Evolutionary conservation across 208 protist species (phyloP).

Genomic region (Trichomonas tenax): DNA sequence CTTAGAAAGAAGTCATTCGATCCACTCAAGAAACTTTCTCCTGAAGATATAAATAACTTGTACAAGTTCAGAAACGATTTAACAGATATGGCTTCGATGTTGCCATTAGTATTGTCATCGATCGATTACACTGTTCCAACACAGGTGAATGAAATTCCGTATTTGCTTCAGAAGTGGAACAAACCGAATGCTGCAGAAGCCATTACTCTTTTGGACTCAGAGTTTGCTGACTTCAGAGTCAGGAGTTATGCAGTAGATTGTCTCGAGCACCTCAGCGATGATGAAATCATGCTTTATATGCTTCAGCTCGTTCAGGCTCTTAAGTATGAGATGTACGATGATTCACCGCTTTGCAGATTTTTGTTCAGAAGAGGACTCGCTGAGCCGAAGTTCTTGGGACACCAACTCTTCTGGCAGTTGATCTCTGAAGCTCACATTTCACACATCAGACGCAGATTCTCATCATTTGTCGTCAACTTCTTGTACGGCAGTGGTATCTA

Average conservation of each 20-base stretch:
- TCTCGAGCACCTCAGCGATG: constrained; percentile 25
- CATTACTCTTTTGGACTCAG: constrained; percentile 53
- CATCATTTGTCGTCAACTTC: constrained; percentile 33
- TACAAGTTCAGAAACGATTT: neutral
- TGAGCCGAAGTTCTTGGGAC: constrained; percentile 52
- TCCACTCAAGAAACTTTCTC: neutral
- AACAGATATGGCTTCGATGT: neutral
- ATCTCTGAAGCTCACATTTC: constrained; percentile 58
- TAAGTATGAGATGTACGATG: constrained; percentile 59
- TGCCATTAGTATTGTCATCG: neutral
- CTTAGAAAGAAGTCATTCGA: neutral
- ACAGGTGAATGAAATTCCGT: neutral
- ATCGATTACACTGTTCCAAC: neutral
- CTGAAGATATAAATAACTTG: neutral
- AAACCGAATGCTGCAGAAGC: constrained; percentile 20
- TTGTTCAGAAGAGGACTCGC: constrained; percentile 50
- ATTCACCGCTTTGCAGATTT: constrained; percentile 51
- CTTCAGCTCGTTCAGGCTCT: constrained; percentile 51
- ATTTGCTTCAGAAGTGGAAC: neutral
- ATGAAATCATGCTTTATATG: constrained; percentile 29
- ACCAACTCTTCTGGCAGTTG: constrained; percentile 62
- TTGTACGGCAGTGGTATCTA: neutral
- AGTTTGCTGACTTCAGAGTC: constrained; percentile 50
- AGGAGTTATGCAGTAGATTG: constrained; percentile 45
- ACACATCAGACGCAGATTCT: constrained; percentile 53